Conservation (phyloP, 768 basidiomycete genomes). For the Leucocoprinus birnbaumii region DNA sequence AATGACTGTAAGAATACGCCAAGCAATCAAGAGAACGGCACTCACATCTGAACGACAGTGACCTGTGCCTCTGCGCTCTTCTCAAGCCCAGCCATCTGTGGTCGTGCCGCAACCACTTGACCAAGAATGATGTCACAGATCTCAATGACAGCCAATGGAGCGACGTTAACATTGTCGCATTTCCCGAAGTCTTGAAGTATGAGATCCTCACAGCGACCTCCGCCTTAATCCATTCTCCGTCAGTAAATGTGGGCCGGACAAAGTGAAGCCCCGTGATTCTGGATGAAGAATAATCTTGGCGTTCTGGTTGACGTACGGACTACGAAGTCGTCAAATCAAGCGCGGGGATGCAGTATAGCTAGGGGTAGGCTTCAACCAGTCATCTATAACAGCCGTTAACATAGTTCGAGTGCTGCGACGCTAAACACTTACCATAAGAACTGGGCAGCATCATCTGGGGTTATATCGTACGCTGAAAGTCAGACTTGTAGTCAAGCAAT, state of each 20-base stretch:
- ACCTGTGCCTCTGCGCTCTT: conserved; percentile 96
- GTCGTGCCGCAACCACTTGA: conserved; percentile 96
- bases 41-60: conserved; percentile 89
- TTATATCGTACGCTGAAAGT: conserved; percentile 82
- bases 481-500: conserved; percentile 8
- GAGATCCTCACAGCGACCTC: conserved; percentile 97
- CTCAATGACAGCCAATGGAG: conserved; percentile 93
- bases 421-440: conserved; percentile 66
- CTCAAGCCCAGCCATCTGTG: conserved; percentile 99
- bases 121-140: conserved; percentile 98
- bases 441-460: conserved; percentile 99
- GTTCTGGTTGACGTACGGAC: conserved; percentile 98
- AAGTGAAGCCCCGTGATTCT: conserved; percentile 98
- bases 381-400: conserved; percentile 49
- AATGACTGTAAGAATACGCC: conserved; percentile 15
- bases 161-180: conserved; percentile 98
- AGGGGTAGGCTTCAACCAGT: conserved; percentile 98
- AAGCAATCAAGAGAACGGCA: conserved; percentile 7
- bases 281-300: conserved; percentile 98
- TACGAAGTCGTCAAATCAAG: conserved; percentile 93
- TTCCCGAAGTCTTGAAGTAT: conserved; percentile 98
- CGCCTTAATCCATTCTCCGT: conserved; percentile 99
- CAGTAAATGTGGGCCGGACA: conserved; percentile 90
- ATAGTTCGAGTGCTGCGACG: background rate
- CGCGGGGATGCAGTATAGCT: conserved; percentile 99